Conservation (phyloP, 2,329 filamentous ascomycete genomes). For the Penicillium occitanis region DNA sequence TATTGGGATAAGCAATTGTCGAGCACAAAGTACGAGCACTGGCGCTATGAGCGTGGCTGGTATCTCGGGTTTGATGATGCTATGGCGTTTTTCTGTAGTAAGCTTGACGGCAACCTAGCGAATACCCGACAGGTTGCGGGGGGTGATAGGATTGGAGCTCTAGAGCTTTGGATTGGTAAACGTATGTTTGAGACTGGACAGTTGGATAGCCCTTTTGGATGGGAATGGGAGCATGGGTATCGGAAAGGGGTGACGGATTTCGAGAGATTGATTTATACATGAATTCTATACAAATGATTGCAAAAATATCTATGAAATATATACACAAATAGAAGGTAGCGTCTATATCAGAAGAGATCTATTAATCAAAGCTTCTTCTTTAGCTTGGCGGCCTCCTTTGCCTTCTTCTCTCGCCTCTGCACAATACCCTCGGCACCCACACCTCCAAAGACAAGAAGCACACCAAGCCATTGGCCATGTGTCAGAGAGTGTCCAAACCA, state of each 20-base stretch:
- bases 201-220: slow-evolving; percentile 39
- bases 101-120: slow-evolving; percentile 34
- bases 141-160: slow-evolving; percentile 55
- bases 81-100: slow-evolving; percentile 44
- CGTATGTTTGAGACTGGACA: slow-evolving; percentile 54
- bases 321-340: background rate
- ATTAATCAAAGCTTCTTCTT: slow-evolving; percentile 32
- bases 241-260: slow-evolving; percentile 37
- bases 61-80: slow-evolving; percentile 58
- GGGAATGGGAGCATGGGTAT: slow-evolving; percentile 47
- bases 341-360: background rate
- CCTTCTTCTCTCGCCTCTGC: slow-evolving; percentile 76
- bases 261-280: slow-evolving; percentile 25
- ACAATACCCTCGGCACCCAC: slow-evolving; percentile 88
- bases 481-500: slow-evolving; percentile 88
- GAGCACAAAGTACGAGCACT: slow-evolving; percentile 50
- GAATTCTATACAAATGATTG: background rate
- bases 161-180: slow-evolving; percentile 60
- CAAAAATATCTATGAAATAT: background rate
- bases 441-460: slow-evolving; percentile 89
- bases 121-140: slow-evolving; percentile 29
- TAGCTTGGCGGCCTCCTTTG: slow-evolving; percentile 67
- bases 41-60: slow-evolving; percentile 58
- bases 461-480: slow-evolving; percentile 90
- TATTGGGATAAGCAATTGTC: slow-evolving; percentile 54